phyloP scores from a whole-genome alignment of 768 basidiomycete genomes.

The Xanthoconium stramineum region DNA sequence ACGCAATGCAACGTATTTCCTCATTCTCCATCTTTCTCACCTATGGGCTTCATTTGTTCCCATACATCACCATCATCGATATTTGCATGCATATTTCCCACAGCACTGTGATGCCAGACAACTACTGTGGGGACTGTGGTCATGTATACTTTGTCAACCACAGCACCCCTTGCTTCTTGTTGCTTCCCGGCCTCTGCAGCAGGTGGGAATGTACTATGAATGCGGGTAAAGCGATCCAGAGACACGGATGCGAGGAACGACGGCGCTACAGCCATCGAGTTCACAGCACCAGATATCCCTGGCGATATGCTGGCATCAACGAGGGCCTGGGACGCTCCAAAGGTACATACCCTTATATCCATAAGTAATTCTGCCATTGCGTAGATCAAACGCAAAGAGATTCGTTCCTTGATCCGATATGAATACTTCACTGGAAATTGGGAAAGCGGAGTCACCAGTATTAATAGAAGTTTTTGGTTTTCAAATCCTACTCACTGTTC shows the following conservation, averaged over 20 bases:
- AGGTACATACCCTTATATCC: constrained; percentile 57
- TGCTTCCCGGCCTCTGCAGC: constrained; percentile 45
- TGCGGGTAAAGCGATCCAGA: constrained; percentile 65
- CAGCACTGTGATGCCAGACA: constrained; percentile 53
- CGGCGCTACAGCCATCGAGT: constrained; percentile 57
- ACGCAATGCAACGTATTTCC: neutral
- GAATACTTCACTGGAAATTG: constrained; percentile 56
- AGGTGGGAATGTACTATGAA: constrained; percentile 61
- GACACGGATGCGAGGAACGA: constrained; percentile 57
- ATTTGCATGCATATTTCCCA: constrained; percentile 10
- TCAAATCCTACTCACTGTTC: constrained; percentile 54
- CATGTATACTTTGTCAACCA: constrained; percentile 62
- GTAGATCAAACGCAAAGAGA: constrained; percentile 63
- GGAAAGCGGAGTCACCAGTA: neutral
- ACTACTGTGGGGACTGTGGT: constrained; percentile 60
- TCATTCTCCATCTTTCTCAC: constrained; percentile 35
- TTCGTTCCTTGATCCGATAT: constrained; percentile 63
- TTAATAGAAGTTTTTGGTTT: neutral
- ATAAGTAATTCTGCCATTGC: constrained; percentile 62
- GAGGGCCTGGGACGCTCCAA: neutral
- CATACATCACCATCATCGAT: constrained; percentile 58
- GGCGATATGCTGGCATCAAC: neutral
- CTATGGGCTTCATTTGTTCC: constrained; percentile 59
- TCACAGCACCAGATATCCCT: constrained; percentile 73
- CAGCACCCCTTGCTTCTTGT: constrained; percentile 55